Percentiles rank a stretch among this genome's conserved stretches.
These are phyloP conservation scores for Plasmodium billcollinsi DNA, from an alignment of 169 alveolate genomes.

Conservation along the genomic window DNA sequence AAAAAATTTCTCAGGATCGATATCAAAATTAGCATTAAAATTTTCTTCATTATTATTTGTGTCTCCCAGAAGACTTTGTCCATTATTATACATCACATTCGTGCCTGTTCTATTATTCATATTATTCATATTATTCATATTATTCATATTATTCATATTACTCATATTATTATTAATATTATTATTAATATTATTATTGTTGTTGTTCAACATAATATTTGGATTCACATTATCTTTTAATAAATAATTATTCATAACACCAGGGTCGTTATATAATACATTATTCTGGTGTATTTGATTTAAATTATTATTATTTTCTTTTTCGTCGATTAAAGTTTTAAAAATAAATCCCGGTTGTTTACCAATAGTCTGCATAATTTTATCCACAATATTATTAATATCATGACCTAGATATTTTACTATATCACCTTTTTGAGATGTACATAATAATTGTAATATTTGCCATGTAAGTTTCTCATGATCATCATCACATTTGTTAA, in stretches of 20 bases:
- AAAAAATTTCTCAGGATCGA: slow-evolving; percentile 83
- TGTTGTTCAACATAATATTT: not conserved
- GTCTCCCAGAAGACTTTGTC: not conserved
- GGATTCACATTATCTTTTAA: not conserved
- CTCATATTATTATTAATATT: not conserved
- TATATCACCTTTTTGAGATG: slow-evolving; percentile 57
- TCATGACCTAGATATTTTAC: slow-evolving; percentile 71
- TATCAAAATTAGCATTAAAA: slow-evolving; percentile 37
- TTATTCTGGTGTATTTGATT: not conserved
- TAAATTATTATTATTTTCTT: not conserved
- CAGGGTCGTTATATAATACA: not conserved
- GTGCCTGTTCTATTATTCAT: not conserved
- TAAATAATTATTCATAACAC: not conserved
- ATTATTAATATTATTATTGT: not conserved
- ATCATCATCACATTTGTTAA: slow-evolving; percentile 47
- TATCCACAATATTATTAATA: slow-evolving; percentile 26
- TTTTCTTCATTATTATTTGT: not conserved
- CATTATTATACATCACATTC: not conserved
- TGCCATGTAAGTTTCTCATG: slow-evolving; percentile 75
- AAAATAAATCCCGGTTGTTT: slow-evolving; percentile 75
- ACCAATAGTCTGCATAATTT: slow-evolving; percentile 21
- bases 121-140: not conserved
- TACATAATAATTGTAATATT: slow-evolving; percentile 47
- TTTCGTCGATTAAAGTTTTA: slow-evolving; percentile 4
- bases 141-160: not conserved